Conservation (phyloP, 1,284 basidiomycete species). For the Sporisorium graminicola region DNA sequence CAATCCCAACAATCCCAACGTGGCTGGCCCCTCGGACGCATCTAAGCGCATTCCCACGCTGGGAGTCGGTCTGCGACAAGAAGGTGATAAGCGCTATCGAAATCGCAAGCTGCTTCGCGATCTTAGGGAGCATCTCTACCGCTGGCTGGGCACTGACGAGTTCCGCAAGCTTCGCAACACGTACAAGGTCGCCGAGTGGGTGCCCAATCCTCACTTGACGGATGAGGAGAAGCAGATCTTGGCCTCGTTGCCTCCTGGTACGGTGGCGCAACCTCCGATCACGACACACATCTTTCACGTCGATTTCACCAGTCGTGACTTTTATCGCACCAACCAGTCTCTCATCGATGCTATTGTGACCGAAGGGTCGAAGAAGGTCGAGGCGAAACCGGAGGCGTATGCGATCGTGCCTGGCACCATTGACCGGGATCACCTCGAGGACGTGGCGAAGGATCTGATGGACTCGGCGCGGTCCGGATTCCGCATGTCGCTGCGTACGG, state of each 20-base stretch:
- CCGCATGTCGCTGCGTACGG: constrained; percentile 51
- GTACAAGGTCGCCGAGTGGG: constrained; percentile 56
- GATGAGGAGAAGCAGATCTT: constrained; percentile 47
- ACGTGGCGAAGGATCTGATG: constrained; percentile 60
- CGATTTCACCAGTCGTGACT: constrained; percentile 50
- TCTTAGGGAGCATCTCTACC: constrained; percentile 55
- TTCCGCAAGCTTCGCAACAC: constrained; percentile 55
- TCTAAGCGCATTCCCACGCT: constrained; percentile 45
- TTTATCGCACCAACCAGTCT: constrained; percentile 54
- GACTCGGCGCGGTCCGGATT: constrained; percentile 54
- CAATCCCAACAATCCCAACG: constrained; percentile 15
- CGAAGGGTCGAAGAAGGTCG: constrained; percentile 44
- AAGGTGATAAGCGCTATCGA: constrained; percentile 55
- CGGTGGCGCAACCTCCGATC: constrained; percentile 48
- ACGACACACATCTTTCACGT: constrained; percentile 56
- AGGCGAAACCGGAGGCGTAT: constrained; percentile 53
- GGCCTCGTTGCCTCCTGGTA: constrained; percentile 34
- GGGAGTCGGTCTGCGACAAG: constrained; percentile 50
- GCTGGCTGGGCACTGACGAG: constrained; percentile 55
- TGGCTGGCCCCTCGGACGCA: constrained; percentile 16
- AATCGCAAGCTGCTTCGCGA: constrained; percentile 58
- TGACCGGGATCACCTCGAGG: constrained; percentile 50
- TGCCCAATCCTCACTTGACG: constrained; percentile 44
- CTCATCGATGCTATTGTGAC: constrained; percentile 53
- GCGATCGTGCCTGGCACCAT: constrained; percentile 53